phyloP scores from a whole-genome alignment of 768 basidiomycete species.

The Polyporus arcularius region DNA sequence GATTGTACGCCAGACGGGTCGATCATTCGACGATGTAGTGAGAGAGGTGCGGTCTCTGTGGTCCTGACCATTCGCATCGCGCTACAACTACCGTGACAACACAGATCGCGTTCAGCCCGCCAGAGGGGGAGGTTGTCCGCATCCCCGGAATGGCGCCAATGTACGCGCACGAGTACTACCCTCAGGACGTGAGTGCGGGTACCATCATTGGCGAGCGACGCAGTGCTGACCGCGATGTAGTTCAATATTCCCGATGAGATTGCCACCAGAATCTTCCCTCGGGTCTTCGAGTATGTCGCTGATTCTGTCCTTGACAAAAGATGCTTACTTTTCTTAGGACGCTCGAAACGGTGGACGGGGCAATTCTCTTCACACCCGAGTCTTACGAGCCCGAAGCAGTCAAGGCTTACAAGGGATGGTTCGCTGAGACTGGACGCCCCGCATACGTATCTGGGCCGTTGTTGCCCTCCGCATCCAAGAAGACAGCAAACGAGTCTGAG shows the following conservation, averaged over 20 bases:
- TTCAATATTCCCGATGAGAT: not conserved
- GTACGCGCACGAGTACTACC: conserved; percentile 23
- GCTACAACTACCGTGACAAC: not conserved
- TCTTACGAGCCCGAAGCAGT: conserved; percentile 22
- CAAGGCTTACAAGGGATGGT: conserved; percentile 14
- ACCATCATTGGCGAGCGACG: not conserved
- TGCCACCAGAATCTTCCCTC: not conserved
- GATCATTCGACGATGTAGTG: not conserved
- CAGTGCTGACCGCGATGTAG: not conserved
- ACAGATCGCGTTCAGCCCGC: conserved; percentile 1
- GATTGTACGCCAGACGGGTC: conserved; percentile 3
- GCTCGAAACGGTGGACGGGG: conserved; percentile 15
- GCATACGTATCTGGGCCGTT: conserved; percentile 22
- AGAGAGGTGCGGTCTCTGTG: conserved; percentile 1
- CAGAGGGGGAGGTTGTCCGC: conserved; percentile 9
- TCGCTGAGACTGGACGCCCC: conserved; percentile 12
- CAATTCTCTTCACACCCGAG: conserved; percentile 15
- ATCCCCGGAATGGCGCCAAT: conserved; percentile 25
- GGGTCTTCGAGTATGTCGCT: not conserved
- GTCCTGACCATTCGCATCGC: not conserved
- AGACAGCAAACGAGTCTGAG: conserved; percentile 3
- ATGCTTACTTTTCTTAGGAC: not conserved
- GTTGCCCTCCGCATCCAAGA: conserved; percentile 1
- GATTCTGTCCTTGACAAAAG: not conserved
- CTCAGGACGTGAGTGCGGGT: conserved; percentile 19